Percentiles rank a stretch among this genome's conserved stretches.
These are phyloP conservation scores for Prunus campanulata DNA, from an alignment of 306 rosid genomes.

Conservation along the genomic window DNA sequence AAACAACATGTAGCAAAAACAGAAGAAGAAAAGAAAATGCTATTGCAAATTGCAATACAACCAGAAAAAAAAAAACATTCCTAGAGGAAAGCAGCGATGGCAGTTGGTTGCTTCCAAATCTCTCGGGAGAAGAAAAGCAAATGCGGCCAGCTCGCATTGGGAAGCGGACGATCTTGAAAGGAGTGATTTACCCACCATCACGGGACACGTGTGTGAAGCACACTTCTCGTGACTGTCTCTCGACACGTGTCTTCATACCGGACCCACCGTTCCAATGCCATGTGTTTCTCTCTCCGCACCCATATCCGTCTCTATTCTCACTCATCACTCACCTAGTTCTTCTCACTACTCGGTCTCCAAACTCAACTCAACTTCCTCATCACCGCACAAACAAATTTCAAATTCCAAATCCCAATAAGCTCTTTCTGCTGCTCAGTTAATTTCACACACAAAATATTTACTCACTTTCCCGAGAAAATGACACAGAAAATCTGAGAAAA, in stretches of 20 bases:
- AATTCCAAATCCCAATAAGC: not conserved
- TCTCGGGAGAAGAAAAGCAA: not conserved
- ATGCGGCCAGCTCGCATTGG: conserved; percentile 40
- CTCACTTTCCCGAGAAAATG: conserved; percentile 25
- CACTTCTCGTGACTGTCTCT: conserved; percentile 4
- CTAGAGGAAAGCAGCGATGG: not conserved
- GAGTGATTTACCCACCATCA: conserved; percentile 1
- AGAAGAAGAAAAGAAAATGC: too few relatives aligned
- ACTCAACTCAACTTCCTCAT: not conserved
- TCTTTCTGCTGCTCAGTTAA: not conserved
- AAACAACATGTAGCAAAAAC: too few relatives aligned
- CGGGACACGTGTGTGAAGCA: conserved; percentile 17
- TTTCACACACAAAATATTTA: not conserved
- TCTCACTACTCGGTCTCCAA: too few relatives aligned
- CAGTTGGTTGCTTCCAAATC: not conserved
- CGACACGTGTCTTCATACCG: conserved; percentile 48
- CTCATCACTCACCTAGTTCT: not conserved
- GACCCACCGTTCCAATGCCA: conserved; percentile 31
- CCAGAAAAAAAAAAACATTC: not conserved
- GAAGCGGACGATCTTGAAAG: conserved; percentile 44
- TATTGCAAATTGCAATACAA: too few relatives aligned
- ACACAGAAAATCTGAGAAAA: not conserved
- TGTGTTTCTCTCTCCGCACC: conserved; percentile 28
- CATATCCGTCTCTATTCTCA: not conserved
- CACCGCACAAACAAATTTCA: not conserved